Percentiles rank a stretch among this genome's conserved stretches.
These are phyloP conservation scores for Naganishia kalamii DNA, from an alignment of 768 basidiomycete genomes.

Conservation along the genomic window DNA sequence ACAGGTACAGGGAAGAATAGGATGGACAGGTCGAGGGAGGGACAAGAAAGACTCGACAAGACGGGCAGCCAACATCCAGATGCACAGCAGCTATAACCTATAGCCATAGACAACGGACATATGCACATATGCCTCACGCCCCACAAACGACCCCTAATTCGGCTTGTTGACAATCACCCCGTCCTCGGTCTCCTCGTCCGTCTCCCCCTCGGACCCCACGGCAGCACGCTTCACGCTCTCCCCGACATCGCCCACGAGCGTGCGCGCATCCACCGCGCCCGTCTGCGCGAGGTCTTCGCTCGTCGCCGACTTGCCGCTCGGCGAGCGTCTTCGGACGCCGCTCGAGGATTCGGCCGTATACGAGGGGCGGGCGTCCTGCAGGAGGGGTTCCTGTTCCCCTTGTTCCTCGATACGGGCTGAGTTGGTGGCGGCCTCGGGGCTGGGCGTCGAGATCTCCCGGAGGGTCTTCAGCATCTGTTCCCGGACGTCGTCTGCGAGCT, in stretches of 20 bases:
- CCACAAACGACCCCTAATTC: background rate
- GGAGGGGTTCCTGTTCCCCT: too few species aligned
- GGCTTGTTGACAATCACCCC: conserved; percentile 41
- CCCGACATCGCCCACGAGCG: conserved; percentile 5
- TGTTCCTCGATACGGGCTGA: background rate
- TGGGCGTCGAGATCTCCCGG: conserved; percentile 61
- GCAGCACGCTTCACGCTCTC: background rate
- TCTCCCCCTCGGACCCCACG: background rate
- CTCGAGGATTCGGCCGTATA: background rate
- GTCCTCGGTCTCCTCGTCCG: conserved; percentile 39
- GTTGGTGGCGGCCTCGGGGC: conserved; percentile 18
- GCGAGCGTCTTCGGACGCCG: background rate
- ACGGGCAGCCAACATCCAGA: too few species aligned
- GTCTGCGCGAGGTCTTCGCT: conserved; percentile 2
- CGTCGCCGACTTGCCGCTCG: background rate
- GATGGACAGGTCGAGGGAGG: too few species aligned
- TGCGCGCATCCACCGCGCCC: conserved; percentile 10
- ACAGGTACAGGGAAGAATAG: too few species aligned
- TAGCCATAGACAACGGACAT: background rate
- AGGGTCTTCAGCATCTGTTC: conserved; percentile 73
- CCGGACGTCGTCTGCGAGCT: conserved; percentile 62
- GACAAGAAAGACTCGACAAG: too few species aligned
- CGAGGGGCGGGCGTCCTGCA: too few species aligned
- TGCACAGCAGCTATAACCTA: too few species aligned
- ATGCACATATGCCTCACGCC: background rate